Base-by-base conservation (phyloP, 352 stramenopile genomes). In the Ophiocytium majus region DNA sequence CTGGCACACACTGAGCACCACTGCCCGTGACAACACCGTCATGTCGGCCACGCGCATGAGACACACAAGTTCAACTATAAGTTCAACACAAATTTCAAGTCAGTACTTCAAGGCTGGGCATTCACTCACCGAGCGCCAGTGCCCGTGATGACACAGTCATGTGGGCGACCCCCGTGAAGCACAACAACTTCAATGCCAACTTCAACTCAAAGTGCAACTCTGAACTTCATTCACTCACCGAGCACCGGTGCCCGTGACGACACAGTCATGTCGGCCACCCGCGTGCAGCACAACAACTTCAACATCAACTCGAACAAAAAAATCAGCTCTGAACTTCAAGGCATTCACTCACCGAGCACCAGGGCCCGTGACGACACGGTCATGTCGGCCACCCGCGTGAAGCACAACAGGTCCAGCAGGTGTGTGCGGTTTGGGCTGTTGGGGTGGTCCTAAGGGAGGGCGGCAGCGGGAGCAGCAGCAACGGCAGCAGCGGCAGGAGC, bases 51-150 rank as follows among this genome's bases (percentile, higher is more conserved):
- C 90, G 1, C 96, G 92, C 71, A 95, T 97, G 0, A 95, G 93
- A 50, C 95, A 97, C 0, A 99, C 90, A 50, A 99, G 88, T 87
- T 98, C 93, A 78, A 98, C n/a, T n/a, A n/a, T n/a, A n/a, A n/a
- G n/a, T n/a, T n/a, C n/a, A n/a, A n/a, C n/a, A n/a, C n/a, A n/a
- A n/a, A n/a, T n/a, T n/a, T n/a, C n/a, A n/a, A n/a, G n/a, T n/a
- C n/a, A n/a, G n/a, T n/a, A n/a, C n/a, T n/a, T n/a, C 94, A 0
- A 93, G n/a, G n/a, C n/a, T n/a, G n/a, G n/a, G n/a, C n/a, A n/a
- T n/a, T n/a, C n/a, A n/a, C n/a, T 71, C 28, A 71, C 57, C 57
- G 19, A 97, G 94, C 76, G 87, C 85, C 43, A 88, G 76, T 10
- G 85, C 85, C 10, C 85, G 81, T 28, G 82, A 86, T 50, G 80